Evolutionary conservation across 257 asterid species (phyloP), one percentile per base, ranked within the genome.

Genomic region (Datura wrightii): DNA sequence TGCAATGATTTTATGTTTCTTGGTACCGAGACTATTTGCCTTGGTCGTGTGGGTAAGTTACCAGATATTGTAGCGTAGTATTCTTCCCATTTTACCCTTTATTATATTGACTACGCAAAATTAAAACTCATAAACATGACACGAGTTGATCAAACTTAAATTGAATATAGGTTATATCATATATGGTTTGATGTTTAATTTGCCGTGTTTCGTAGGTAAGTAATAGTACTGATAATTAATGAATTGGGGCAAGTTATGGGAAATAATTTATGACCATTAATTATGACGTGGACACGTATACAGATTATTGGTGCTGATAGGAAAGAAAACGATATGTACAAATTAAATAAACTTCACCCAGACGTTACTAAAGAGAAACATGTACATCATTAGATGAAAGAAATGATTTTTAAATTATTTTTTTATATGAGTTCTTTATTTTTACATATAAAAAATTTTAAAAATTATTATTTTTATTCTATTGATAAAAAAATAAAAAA

Each of bases 1-100:
- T 95, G 99, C 90, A 95, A 95, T 16, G 99, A 95, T 88, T 95
- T 95, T 88, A 94, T 95, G 99, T 95, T 95, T 87, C 95, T 95
- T 2, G 98, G 98, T 1, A 95, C 99, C 0, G 91, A 95, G 86
- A 92, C 95, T 66, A 94, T 95, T 60, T 82, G 92, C 37, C 96
- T 95, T 5, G 99, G 99, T 24, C 99, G 99, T 60, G 99, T 95
- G 14, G 99, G 98, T 95, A 88, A 2, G 93, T 80, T 37, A 31
- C 37, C 0, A 3, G 52, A 69, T 24, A 24, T 50, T 83, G 6
- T 1, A n/a, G 1, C 39, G 14, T 31, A 15, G 16, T 16, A 2
- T 34, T 34, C 5, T 6, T 31, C 4, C 7, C 3, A 24, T 31
- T 13, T 46, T 76, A 50, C 8, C 24, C 14, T 50, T 76, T 50